phyloP scores from a whole-genome alignment of 208 protist genomes.

The Crithidia brevicula region DNA sequence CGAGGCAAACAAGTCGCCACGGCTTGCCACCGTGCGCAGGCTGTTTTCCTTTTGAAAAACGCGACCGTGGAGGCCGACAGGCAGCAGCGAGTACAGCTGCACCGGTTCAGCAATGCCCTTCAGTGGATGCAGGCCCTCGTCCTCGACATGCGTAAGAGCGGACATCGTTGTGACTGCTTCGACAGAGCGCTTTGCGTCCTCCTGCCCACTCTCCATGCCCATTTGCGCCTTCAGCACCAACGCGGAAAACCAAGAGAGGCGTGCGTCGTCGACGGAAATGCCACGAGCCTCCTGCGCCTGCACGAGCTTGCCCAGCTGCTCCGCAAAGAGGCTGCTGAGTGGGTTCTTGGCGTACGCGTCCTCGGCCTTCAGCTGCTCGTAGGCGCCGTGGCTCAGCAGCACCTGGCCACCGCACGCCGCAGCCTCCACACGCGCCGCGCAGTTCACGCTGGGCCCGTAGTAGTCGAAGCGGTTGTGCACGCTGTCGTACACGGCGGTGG shows the following conservation, averaged over 20 bases:
- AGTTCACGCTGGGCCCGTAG: constrained; percentile 54
- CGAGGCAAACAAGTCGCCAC: neutral
- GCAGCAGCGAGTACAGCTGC: constrained; percentile 37
- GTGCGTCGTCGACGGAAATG: neutral
- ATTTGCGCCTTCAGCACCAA: neutral
- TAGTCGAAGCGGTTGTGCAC: constrained; percentile 71
- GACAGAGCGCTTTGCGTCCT: neutral
- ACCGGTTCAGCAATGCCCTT: constrained; percentile 35
- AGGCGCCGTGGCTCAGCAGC: constrained; percentile 8
- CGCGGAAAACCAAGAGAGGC: neutral
- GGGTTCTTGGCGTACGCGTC: constrained; percentile 9
- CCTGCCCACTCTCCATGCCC: neutral
- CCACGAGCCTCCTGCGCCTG: constrained; percentile 11
- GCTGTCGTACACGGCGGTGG: constrained; percentile 39
- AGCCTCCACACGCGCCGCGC: constrained; percentile 15
- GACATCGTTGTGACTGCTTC: neutral
- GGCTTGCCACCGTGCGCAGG: neutral
- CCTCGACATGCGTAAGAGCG: constrained; percentile 16
- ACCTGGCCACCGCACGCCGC: constrained; percentile 13
- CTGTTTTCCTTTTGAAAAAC: constrained; percentile 2
- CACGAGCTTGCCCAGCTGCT: constrained; percentile 20
- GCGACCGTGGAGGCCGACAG: constrained; percentile 23
- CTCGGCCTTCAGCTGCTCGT: constrained; percentile 6
- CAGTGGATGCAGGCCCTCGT: constrained; percentile 22
- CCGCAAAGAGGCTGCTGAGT: constrained; percentile 21